These are phyloP conservation scores for Conticribra weissflogii DNA, from an alignment of 108 stramenopile species.

Conservation along the genomic window DNA sequence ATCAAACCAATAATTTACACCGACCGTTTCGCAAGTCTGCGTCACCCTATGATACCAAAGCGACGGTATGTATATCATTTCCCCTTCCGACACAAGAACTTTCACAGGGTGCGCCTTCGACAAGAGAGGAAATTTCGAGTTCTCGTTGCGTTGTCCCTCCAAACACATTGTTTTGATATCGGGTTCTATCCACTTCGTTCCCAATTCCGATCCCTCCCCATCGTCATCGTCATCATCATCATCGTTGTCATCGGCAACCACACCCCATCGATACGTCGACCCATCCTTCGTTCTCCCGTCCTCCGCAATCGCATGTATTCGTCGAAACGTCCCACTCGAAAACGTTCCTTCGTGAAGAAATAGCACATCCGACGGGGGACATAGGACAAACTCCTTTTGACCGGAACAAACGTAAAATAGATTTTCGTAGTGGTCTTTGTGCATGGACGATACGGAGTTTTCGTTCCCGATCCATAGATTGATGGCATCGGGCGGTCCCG, in stretches of 20 bases:
- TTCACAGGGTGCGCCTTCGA: conserved; percentile 48
- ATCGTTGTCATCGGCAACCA: conserved; percentile 31
- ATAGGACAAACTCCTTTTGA: conserved; percentile 90
- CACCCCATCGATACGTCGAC: conserved; percentile 14
- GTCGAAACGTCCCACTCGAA: conserved; percentile 47
- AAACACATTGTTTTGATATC: conserved; percentile 43
- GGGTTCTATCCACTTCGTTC: conserved; percentile 63
- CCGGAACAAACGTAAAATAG: conserved; percentile 91
- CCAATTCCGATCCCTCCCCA: conserved; percentile 2
- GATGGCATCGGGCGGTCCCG: conserved; percentile 86
- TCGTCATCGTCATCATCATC: conserved; percentile 21
- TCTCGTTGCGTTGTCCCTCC: neutral
- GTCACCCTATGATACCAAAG: conserved; percentile 96
- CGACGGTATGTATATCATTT: conserved; percentile 90
- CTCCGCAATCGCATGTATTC: conserved; percentile 6
- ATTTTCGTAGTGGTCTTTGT: conserved; percentile 98
- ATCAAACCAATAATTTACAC: conserved; percentile 96
- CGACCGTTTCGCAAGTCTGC: conserved; percentile 91
- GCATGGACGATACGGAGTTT: conserved; percentile 86
- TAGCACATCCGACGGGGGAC: conserved; percentile 86
- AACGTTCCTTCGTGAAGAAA: conserved; percentile 71
- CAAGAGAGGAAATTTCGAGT: conserved; percentile 25
- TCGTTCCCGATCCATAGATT: conserved; percentile 98
- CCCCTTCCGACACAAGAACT: conserved; percentile 46
- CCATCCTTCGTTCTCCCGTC: conserved; percentile 6